These are phyloP conservation scores for Isoetes engelmannii DNA, from an alignment of 83 land plant genomes.

Conservation along the genomic window DNA sequence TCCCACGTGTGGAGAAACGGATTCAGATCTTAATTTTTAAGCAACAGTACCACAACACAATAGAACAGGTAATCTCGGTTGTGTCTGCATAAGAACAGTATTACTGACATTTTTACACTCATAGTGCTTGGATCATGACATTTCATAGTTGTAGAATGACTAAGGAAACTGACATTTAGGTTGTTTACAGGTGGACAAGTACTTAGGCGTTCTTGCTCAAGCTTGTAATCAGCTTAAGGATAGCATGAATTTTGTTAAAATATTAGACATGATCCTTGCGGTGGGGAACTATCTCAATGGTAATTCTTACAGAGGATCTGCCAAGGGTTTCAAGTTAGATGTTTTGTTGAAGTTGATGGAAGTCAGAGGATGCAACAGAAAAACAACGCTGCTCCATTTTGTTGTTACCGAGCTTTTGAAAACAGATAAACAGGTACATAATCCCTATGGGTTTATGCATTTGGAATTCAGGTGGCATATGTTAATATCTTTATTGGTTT, in stretches of 20 bases:
- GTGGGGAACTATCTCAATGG: slow-evolving; percentile 83
- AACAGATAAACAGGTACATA: slow-evolving; percentile 25
- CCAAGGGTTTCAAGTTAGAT: slow-evolving; percentile 76
- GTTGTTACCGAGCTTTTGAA: slow-evolving; percentile 46
- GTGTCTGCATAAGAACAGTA: too few relatives aligned
- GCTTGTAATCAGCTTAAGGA: slow-evolving; percentile 65
- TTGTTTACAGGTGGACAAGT: slow-evolving; percentile 15
- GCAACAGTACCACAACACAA: slow-evolving; percentile 18
- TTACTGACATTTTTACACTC: too few relatives aligned
- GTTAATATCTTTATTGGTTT: neutral
- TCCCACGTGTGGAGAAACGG: slow-evolving; percentile 17
- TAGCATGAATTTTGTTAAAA: slow-evolving; percentile 53
- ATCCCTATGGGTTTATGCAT: neutral
- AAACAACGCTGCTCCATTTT: slow-evolving; percentile 73
- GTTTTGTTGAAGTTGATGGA: slow-evolving; percentile 74
- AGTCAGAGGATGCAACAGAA: slow-evolving; percentile 66
- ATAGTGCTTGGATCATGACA: too few relatives aligned
- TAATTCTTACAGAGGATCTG: slow-evolving; percentile 70
- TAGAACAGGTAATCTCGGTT: slow-evolving; percentile 16
- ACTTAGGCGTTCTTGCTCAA: slow-evolving; percentile 28
- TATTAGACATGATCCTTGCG: slow-evolving; percentile 71
- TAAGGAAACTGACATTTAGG: neutral
- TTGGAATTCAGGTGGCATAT: too few relatives aligned
- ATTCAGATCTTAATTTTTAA: slow-evolving; percentile 25
- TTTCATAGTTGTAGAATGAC: too few relatives aligned